phyloP scores from a whole-genome alignment of 1,284 basidiomycete genomes.

The Apiotrichum veenhuisii region DNA sequence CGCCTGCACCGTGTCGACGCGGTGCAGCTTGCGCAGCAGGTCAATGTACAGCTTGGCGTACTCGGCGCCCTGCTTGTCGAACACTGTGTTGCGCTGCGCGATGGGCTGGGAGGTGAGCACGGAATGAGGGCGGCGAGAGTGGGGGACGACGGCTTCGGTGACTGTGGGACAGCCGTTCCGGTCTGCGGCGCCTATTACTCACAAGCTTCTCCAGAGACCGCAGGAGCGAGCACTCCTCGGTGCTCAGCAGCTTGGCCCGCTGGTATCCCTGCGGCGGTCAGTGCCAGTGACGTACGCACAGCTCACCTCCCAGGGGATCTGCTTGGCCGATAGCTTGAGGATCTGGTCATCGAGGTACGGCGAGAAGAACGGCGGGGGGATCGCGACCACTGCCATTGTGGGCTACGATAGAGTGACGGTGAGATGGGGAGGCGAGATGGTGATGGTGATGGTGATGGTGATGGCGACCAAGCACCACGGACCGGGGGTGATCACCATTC shows the following conservation, averaged over 20 bases:
- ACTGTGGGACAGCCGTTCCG: no score
- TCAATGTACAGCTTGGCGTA: constrained; percentile 88
- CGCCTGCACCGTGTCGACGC: constrained; percentile 90
- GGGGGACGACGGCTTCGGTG: no score
- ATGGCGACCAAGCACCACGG: background rate
- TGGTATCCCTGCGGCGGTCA: constrained; percentile 82
- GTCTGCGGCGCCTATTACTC: constrained; percentile 5
- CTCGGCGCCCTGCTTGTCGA: constrained; percentile 70
- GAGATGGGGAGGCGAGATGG: background rate
- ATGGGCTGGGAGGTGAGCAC: constrained; percentile 53
- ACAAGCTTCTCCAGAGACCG: constrained; percentile 76
- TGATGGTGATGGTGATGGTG: background rate
- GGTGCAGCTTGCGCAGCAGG: constrained; percentile 85
- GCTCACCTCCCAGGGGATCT: constrained; percentile 91
- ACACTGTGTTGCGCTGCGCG: constrained; percentile 66
- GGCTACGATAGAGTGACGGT: background rate
- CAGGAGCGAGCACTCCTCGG: constrained; percentile 83
- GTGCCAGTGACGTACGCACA: constrained; percentile 3
- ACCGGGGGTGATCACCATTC: no score
- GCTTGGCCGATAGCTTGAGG: constrained; percentile 80
- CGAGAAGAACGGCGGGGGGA: constrained; percentile 75
- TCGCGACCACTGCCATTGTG: constrained; percentile 21
- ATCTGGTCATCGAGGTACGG: constrained; percentile 82
- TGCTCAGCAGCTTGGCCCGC: constrained; percentile 82
- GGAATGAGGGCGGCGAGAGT: background rate